Base-by-base conservation (phyloP, 2,329 filamentous ascomycete species). In the Diaporthe vexans region DNA sequence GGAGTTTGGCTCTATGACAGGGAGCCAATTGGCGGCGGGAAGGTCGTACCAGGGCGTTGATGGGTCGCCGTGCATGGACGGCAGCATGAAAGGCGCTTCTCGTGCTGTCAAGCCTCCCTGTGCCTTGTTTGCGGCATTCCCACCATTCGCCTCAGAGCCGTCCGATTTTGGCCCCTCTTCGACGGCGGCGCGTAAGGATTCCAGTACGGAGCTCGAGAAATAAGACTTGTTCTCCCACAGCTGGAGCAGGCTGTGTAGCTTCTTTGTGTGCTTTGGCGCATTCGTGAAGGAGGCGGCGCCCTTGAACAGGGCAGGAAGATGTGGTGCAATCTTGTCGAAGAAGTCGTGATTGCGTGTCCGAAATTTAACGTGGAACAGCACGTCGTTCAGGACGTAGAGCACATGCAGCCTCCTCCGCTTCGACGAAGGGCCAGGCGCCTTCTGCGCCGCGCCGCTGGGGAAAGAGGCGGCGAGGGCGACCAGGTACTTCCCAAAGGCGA, bases 1-100 rank as follows among this genome's bases (percentile, higher is more conserved):
- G 0, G 93, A 95, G 79, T 96, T 93, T 6, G 93, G 94, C 52
- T 93, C 90, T 75, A 97, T 91, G 73, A 94, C 92, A 6, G 93
- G 93, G 61, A 97, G 89, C 86, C 95, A 92, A 77, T 94, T 96
- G 2, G 91, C 93, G 1, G 94, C 94, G 0, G 95, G 95, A 0
- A 97, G 85, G 77, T 97, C 94, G 83, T 95, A 94, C 90, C 93
- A 97, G 0, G 93, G 91, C 5, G 89, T 91, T 0, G 90, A 89
- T 1, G 88, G 84, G 80, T 97, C 94, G 54, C 95, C 95, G 81
- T 97, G 95, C 73, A 89, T 90, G 1, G 93, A 87, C 26, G 95
- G 95, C 82, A 97, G 88, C 37, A 93, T 83, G 79, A 91, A 96
- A 0, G 93, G 93, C 1, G 85, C 84, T 75, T 92, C 87, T 65